These are phyloP conservation scores for Leccinum broughii DNA, from an alignment of 768 basidiomycete species.

Conservation along the genomic window DNA sequence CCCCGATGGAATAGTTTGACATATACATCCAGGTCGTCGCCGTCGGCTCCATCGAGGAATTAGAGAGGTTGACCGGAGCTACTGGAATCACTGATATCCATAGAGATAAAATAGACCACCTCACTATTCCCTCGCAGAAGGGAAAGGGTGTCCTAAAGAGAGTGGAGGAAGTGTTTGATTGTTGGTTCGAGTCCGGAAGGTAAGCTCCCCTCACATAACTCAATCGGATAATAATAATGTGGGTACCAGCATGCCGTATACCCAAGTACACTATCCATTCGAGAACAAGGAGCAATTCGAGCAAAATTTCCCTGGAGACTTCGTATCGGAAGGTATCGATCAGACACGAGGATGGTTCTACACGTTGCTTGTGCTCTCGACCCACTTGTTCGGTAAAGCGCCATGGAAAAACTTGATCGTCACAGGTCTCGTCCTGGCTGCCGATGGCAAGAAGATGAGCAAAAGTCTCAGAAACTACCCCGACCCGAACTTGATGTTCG, in stretches of 20 bases:
- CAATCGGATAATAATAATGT: not conserved
- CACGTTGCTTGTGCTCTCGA: constrained; percentile 93
- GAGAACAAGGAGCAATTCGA: constrained; percentile 93
- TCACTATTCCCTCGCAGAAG: constrained; percentile 89
- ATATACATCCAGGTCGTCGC: constrained; percentile 62
- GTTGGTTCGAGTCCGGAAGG: constrained; percentile 99
- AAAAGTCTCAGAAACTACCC: constrained; percentile 97
- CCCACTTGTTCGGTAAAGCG: constrained; percentile 88
- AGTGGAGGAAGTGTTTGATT: constrained; percentile 96
- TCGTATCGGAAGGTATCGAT: constrained; percentile 97
- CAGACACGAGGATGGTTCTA: constrained; percentile 99
- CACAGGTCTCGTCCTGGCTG: constrained; percentile 92
- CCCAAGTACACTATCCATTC: constrained; percentile 96
- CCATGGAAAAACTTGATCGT: constrained; percentile 99
- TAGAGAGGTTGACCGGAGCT: constrained; percentile 83
- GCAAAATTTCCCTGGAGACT: constrained; percentile 88
- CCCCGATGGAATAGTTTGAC: not conserved
- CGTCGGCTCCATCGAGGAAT: constrained; percentile 83
- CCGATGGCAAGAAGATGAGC: constrained; percentile 99
- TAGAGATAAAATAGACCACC: constrained; percentile 91
- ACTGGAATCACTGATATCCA: constrained; percentile 87
- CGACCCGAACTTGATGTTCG: constrained; percentile 88
- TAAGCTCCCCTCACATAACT: constrained; percentile 34
- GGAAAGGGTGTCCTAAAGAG: constrained; percentile 87
- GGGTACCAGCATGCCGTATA: constrained; percentile 88